Conservation (phyloP, 176 grass and related monocot species). For the Paspalum notatum region DNA sequence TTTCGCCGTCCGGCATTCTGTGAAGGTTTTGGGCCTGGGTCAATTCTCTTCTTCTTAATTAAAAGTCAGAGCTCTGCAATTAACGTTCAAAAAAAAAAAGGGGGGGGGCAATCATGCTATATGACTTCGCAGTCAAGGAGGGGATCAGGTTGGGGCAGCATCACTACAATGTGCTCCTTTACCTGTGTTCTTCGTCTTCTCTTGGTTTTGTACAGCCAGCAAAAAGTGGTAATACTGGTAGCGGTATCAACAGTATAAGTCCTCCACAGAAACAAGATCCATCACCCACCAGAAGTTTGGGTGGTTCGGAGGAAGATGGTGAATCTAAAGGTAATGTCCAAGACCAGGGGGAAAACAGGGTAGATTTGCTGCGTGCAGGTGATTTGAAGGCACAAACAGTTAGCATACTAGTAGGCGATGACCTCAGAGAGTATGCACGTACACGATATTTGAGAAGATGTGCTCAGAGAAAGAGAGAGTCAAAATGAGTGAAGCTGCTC, state of each 20-base stretch:
- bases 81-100: too few species aligned
- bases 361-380: constrained; percentile 7
- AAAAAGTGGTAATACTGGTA: constrained; percentile 53
- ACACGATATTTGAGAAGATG: constrained; percentile 63
- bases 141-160: constrained; percentile 56
- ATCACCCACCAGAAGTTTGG: background rate
- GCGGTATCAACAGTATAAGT: constrained; percentile 35
- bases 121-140: constrained; percentile 48
- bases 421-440: constrained; percentile 55
- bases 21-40: too few species aligned
- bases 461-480: constrained; percentile 43
- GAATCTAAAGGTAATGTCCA: background rate
- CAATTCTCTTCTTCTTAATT: too few species aligned
- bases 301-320: background rate
- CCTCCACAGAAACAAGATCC: background rate
- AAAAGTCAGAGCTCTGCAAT: too few species aligned
- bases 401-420: constrained; percentile 43
- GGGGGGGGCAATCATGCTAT: constrained; percentile 53
- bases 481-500: constrained; percentile 61
- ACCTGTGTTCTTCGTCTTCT: constrained; percentile 64
- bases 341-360: background rate
- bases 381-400: background rate
- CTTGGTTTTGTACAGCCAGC: constrained; percentile 59
- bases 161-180: constrained; percentile 77
- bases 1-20: too few species aligned